Conservation (phyloP, 2,329 filamentous ascomycete genomes). For the Aspergillus quadrilineatus region DNA sequence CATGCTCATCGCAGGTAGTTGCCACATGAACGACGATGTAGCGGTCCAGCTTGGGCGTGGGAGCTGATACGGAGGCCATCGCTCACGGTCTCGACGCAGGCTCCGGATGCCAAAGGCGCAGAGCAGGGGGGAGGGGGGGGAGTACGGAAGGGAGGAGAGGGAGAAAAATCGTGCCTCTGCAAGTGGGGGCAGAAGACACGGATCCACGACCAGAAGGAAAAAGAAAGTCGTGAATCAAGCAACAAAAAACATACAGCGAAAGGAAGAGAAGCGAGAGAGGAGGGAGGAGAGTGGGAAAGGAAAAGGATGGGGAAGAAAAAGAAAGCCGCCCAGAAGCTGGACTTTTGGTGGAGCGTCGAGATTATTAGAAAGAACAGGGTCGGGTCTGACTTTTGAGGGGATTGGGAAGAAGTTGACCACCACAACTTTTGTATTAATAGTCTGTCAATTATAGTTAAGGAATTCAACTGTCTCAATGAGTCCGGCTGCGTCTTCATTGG, state of each 20-base stretch:
- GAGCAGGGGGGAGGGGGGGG: conserved; percentile 25
- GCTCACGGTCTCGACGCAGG: conserved; percentile 21
- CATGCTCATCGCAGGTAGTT: conserved; percentile 98
- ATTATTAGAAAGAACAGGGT: conserved; percentile 28
- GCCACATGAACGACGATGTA: conserved; percentile 98
- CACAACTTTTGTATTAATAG: conserved; percentile 3
- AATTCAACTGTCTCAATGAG: conserved; percentile 9
- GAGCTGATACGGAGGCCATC: conserved; percentile 48
- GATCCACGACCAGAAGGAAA: conserved; percentile 25
- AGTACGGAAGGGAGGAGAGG: conserved; percentile 8
- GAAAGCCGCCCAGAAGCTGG: conserved; percentile 21
- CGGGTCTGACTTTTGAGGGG: conserved; percentile 8
- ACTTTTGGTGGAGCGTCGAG: conserved; percentile 31
- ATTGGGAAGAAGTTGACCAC: conserved; percentile 16
- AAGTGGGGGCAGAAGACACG: conserved; percentile 29
- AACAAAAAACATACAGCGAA: conserved; percentile 23
- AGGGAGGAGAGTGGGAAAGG: conserved; percentile 21
- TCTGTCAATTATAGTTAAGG: conserved; percentile 3
- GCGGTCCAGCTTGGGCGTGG: conserved; percentile 79
- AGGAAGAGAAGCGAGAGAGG: conserved; percentile 15
- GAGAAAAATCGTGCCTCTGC: conserved; percentile 28
- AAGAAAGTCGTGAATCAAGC: conserved; percentile 31
- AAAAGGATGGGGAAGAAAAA: conserved; percentile 32
- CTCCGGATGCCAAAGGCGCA: conserved; percentile 29
- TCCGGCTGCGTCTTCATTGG: conserved; percentile 10